Evolutionary conservation across 306 rosid species (phyloP), one percentile per base, ranked within the genome.

Genomic region (Fragaria ananassa): DNA sequence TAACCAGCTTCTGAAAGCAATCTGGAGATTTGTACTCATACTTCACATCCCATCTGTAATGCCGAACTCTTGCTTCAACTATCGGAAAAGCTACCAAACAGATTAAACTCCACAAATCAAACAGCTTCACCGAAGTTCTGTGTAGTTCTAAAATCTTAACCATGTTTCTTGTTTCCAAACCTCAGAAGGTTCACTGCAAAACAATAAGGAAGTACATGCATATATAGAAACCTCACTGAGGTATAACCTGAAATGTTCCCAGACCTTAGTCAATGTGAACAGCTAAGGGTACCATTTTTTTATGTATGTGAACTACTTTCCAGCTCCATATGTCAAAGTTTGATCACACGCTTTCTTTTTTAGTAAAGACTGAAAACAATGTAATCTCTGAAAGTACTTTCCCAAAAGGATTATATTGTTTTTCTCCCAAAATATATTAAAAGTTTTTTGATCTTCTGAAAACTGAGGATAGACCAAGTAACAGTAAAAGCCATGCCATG

Each of bases 11-110:
- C 85, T 81, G 87, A 42, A 13, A 88, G 80, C 97, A 94, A 74
- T 91, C 96, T 1, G 96, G 94, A 74, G 94, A 94, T 72, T 34
- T 91, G 35, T 45, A 85, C 70, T 91, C 93, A 54, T 87, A 85
- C 78, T 82, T 93, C 0, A 86, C 92, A 39, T 89, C 90, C 96
- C 97, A 93, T 82, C 81, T 88, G 65, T 87, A 77, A 78, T 71
- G 80, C 74, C 90, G 83, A 69, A 83, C 74, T 84, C 84, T 79
- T 11, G 88, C 97, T 63, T 93, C 96, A 21, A 82, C 88, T 1
- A 1, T 78, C 7, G 69, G 70, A 4, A 75, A 53, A 74, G 57
- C 63, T 4, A 67, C 75, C 68, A 81, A 54, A 72, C 49, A 54
- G 46, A 72, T 72, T 8, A 39, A 21, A 37, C 15, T 27, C 45